phyloP scores from a whole-genome alignment of 352 stramenopile genomes.

The Pythium biforme region DNA sequence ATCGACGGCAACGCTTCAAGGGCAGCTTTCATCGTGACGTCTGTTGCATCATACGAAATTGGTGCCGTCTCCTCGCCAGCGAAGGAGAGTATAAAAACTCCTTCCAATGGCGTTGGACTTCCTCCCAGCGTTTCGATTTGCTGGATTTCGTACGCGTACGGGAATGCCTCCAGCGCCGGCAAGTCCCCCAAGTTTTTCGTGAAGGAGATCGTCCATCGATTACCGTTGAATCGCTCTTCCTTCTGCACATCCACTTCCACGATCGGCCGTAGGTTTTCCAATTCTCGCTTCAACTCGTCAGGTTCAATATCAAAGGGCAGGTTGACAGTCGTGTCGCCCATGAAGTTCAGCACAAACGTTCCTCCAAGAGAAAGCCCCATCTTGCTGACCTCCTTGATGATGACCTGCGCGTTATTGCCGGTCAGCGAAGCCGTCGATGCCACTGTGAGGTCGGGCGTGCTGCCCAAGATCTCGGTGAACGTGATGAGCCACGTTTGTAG shows the following conservation, averaged over 20 bases:
- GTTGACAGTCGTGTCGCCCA: constrained; percentile 89
- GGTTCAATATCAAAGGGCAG: constrained; percentile 91
- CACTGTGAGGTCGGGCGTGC: constrained; percentile 81
- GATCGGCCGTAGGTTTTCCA: constrained; percentile 73
- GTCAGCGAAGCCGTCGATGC: constrained; percentile 47
- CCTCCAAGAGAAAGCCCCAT: constrained; percentile 86
- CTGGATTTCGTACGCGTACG: constrained; percentile 93
- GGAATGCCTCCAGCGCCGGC: constrained; percentile 80
- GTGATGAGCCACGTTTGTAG: constrained; percentile 84
- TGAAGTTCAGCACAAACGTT: constrained; percentile 93
- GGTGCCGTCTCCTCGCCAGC: constrained; percentile 60
- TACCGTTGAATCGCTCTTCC: constrained; percentile 74
- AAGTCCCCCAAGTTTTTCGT: constrained; percentile 95
- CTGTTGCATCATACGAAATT: constrained; percentile 88
- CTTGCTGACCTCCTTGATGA: constrained; percentile 63
- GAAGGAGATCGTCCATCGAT: constrained; percentile 96
- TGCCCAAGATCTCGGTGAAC: constrained; percentile 92
- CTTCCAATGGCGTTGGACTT: constrained; percentile 91
- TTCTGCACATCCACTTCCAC: constrained; percentile 68
- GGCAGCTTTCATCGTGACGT: constrained; percentile 80
- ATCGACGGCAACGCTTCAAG: constrained; percentile 88
- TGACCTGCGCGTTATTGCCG: constrained; percentile 54
- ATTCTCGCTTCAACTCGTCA: constrained; percentile 71
- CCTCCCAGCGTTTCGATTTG: constrained; percentile 89
- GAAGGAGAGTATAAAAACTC: constrained; percentile 89